Base-by-base conservation (phyloP, 495 filamentous ascomycete species). In the Aspergillus sparsus region DNA sequence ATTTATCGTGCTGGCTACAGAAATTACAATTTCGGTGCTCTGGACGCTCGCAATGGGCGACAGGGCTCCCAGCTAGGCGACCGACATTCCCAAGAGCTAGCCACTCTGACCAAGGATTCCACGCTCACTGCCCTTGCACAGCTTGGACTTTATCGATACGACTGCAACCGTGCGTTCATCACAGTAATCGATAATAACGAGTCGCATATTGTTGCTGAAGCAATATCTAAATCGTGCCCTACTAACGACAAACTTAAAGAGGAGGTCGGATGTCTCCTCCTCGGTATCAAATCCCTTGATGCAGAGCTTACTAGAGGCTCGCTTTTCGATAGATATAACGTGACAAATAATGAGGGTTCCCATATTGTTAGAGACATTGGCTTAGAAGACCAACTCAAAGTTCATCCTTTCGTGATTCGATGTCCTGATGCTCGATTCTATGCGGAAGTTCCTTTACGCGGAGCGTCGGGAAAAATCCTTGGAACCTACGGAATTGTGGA, bases 401-500 rank as follows among this genome's bases (percentile, higher is more conserved):
- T 70, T 52, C 68, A 73, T 55, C 57, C 71, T 8, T 74, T 75
- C 57, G 71, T 82, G 15, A 35, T 60, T 21, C 66, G 62, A 27
- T 66, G 71, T 74, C 69, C 82, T 0, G 60, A 69, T 53, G 59
- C 74, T 3, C 72, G 68, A 34, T 89, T 86, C 64, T 89, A 89
- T 57, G 84, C 81, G 7, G 86, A 83, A n/a, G 81, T 84, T 3
- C 85, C 87, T 0, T 74, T 89, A 11, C 68, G 79, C 31, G 83
- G 78, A 2, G 78, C 75, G 9, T 72, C 72, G 11, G 86, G 85
- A 6, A 78, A 84, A 36, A 75, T 80, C 3, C 83, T 89, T 49
- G 87, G 87, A 13, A 84, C 81, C 8, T 80, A 85, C 59, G 85
- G 83, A 52, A 73, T 88, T 15, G 68, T 85, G 2, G 84, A 88